Conservation (phyloP, 352 stramenopile species). For the Globisporangium viniferum region DNA sequence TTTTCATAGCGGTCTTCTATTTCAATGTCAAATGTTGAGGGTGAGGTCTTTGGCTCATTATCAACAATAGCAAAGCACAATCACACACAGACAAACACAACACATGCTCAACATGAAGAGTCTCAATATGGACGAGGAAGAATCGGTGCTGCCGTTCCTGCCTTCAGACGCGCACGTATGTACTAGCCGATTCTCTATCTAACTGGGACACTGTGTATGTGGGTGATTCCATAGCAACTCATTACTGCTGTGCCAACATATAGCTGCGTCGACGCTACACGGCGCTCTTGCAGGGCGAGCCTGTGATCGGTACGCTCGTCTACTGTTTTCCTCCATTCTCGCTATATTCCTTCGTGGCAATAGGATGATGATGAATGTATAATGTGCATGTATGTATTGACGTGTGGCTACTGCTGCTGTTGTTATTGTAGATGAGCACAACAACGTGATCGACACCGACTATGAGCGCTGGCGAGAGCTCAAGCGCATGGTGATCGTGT, state of each 20-base stretch:
- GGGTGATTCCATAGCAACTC: neutral
- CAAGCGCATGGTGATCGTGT: conserved; percentile 78
- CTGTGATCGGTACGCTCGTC: conserved; percentile 35
- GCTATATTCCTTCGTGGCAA: neutral
- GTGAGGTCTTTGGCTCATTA: neutral
- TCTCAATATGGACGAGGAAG: conserved; percentile 3
- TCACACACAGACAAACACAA: neutral
- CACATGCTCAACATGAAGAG: conserved; percentile 1
- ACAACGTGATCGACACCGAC: conserved; percentile 40
- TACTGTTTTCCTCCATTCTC: neutral
- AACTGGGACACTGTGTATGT: neutral
- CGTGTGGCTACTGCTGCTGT: neutral
- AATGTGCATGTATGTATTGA: neutral
- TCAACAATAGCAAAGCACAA: neutral
- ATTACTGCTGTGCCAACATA: neutral
- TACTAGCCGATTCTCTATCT: neutral
- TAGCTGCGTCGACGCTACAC: conserved; percentile 46
- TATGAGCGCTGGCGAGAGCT: conserved; percentile 83
- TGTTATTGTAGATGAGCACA: conserved; percentile 27
- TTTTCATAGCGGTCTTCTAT: neutral
- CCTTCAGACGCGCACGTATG: conserved; percentile 29
- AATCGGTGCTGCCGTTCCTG: conserved; percentile 7
- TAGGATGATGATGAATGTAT: neutral
- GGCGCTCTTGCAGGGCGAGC: conserved; percentile 38
- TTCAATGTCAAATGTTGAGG: neutral